Evolutionary conservation across 2,329 filamentous ascomycete species (phyloP).

Genomic region (Chaetomiaceae sp.): DNA sequence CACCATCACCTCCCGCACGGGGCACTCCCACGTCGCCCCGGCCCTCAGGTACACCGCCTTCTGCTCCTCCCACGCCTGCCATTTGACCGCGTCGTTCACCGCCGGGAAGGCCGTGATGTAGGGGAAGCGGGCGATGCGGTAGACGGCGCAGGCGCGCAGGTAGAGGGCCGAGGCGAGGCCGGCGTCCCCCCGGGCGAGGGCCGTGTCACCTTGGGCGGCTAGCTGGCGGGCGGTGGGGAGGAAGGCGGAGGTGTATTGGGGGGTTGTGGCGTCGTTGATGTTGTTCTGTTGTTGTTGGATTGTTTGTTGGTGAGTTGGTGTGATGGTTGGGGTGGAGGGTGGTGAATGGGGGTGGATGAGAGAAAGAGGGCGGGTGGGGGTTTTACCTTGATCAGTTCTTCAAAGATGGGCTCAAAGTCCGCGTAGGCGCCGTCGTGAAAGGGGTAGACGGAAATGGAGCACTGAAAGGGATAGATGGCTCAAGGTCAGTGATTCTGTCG

Average conservation of each 20-base stretch:
- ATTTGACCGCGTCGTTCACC: conserved; percentile 46
- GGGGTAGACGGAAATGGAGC: conserved; percentile 61
- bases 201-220: conserved; percentile 47
- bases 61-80: conserved; percentile 60
- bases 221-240: conserved; percentile 58
- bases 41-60: conserved; percentile 61
- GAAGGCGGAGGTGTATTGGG: conserved; percentile 61
- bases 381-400: conserved; percentile 53
- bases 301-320: background rate
- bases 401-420: conserved; percentile 67
- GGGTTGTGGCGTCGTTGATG: conserved; percentile 61
- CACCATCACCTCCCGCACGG: conserved; percentile 58
- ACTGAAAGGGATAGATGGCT: conserved; percentile 36
- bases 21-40: conserved; percentile 48
- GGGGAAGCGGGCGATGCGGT: conserved; percentile 69
- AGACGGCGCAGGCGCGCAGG: conserved; percentile 67
- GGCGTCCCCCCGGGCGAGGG: conserved; percentile 44
- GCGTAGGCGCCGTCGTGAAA: conserved; percentile 68
- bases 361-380: background rate
- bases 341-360: background rate
- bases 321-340: background rate
- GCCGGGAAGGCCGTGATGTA: conserved; percentile 42
- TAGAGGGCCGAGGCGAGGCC: conserved; percentile 58
- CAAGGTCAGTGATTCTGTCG: background rate
- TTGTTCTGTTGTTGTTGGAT: conserved; percentile 37